Conservation (phyloP, 176 grass and related monocot genomes). For the Hordeum marinum region DNA sequence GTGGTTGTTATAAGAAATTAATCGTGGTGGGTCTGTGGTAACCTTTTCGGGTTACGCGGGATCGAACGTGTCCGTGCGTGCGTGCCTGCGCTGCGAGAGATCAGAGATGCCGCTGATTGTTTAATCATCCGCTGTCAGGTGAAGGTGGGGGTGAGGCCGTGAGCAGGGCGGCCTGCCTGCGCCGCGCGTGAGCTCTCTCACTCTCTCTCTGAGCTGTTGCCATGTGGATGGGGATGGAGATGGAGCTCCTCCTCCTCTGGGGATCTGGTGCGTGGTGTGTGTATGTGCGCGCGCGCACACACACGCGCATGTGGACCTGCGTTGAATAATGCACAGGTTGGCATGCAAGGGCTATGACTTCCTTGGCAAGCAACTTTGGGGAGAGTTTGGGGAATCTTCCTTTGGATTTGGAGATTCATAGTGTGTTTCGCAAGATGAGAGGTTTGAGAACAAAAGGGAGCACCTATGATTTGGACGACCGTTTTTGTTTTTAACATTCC, state of each 20-base stretch:
- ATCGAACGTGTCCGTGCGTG: not conserved
- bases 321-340: not conserved
- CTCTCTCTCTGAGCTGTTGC: constrained; percentile 32
- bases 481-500: too few relatives aligned
- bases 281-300: not conserved
- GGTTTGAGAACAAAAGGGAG: too few relatives aligned
- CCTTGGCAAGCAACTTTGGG: not conserved
- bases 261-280: not conserved
- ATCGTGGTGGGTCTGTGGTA: not conserved
- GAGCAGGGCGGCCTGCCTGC: not conserved
- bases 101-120: constrained; percentile 1
- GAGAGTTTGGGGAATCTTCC: not conserved
- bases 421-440: not conserved
- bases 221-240: constrained; percentile 13
- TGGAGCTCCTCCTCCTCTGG: too few relatives aligned
- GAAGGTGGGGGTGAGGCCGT: not conserved
- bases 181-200: not conserved
- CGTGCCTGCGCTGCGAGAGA: not conserved
- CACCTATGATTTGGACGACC: too few relatives aligned
- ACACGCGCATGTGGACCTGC: not conserved
- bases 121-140: constrained; percentile 28
- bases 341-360: not conserved
- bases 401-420: not conserved
- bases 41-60: not conserved
- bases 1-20: not conserved